Base-by-base conservation (phyloP, 768 basidiomycete genomes). In the Pleurotus sapidus region DNA sequence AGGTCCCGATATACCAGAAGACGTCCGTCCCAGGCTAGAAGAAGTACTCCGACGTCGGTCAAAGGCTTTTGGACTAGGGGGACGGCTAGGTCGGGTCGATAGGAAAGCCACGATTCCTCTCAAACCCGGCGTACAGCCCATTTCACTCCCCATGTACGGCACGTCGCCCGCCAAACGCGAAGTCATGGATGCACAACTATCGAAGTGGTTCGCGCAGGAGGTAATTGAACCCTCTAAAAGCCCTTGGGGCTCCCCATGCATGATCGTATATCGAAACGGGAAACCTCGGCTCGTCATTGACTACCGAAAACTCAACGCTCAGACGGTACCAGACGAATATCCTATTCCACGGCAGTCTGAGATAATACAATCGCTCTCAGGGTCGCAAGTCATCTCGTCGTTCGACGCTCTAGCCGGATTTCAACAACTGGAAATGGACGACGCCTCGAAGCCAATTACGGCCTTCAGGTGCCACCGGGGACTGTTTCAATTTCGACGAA, bases 221-320 rank as follows among this genome's bases (percentile, higher is more conserved):
- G 71, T 78, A 0, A 77, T 79, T 24, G 74, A 79, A 50, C 70
- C 69, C 0, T 77, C 75, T 0, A 54, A 59, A 2, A 76, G 75
- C 57, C 77, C 75, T 0, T 80, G 71, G 71, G 68, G 40, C 0
- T 66, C 66, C 0, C 72, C 70, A 0, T 65, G 64, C 1, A 60
- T 71, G 12, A 73, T 76, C 11, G 71, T 69, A 0, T 77, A 77
- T 54, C 58, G 70, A 1, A 75, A 76, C 39, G 60, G 62, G 0
- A 77, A 77, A 55, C 68, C 74, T 0, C 61, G 72, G 1, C 61
- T 78, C 48, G 68, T 68, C 11, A 63, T 77, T 8, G 73, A 77
- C n/a, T 55, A 45, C n/a, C 39, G 39, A 7, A 24, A 30, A 42
- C 53, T 55, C 15, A 55, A 55, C 15, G 53, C 20, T 1, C 25